Conservation (phyloP, 2,329 filamentous ascomycete species). For the Periconia digitata region DNA sequence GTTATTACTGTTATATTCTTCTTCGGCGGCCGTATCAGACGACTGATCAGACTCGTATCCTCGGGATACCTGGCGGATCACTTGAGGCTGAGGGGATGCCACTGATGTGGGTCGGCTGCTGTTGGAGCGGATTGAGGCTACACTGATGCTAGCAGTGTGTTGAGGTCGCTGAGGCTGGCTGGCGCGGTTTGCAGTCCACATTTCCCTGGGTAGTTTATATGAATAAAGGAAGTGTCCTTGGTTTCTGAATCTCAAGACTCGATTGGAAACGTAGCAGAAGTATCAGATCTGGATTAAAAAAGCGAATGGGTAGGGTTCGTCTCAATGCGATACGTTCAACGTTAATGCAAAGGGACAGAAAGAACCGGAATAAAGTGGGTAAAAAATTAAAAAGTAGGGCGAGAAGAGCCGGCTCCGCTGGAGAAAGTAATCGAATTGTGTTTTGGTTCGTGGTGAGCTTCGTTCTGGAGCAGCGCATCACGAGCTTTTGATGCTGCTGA, state of each 20-base stretch:
- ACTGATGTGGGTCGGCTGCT: conserved; percentile 26
- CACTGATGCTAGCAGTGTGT: conserved; percentile 33
- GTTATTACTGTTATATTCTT: conserved; percentile 19
- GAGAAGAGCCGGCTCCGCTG: background rate
- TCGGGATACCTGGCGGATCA: conserved; percentile 19
- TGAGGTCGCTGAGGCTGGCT: conserved; percentile 20
- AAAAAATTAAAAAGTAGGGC: conserved; percentile 1
- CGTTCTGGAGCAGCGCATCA: conserved; percentile 12
- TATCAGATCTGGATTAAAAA: conserved; percentile 3
- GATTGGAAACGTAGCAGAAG: background rate
- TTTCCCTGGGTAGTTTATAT: conserved; percentile 17
- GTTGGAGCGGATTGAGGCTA: conserved; percentile 31
- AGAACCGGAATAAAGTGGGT: background rate
- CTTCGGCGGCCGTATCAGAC: conserved; percentile 31
- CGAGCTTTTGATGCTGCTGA: conserved; percentile 24
- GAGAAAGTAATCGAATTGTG: background rate
- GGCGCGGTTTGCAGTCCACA: conserved; percentile 37
- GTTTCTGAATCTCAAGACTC: background rate
- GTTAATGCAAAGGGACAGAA: conserved; percentile 1
- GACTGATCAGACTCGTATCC: conserved; percentile 38
- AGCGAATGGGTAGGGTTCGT: background rate
- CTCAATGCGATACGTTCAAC: conserved; percentile 7
- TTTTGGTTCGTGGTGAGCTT: conserved; percentile 9
- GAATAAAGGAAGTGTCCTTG: conserved; percentile 7
- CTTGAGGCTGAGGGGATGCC: conserved; percentile 26